Evolutionary conservation across 2,329 filamentous ascomycete genomes (phyloP).

Genomic region (Pseudogymnoascus sp.): DNA sequence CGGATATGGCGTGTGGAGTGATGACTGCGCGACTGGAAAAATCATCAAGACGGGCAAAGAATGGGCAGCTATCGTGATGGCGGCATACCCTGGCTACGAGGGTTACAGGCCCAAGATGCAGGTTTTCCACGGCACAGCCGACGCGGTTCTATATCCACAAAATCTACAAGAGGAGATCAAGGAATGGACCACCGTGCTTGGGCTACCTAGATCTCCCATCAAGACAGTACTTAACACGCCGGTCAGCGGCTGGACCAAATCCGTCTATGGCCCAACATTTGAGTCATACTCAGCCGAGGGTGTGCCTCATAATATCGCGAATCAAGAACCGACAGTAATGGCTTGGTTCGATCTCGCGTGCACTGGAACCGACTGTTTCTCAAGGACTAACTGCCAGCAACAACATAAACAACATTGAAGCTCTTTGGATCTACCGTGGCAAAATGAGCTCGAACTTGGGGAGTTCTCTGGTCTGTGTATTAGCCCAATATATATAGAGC

Average conservation of each 20-base stretch:
- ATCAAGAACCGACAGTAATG: constrained; percentile 17
- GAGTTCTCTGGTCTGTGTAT: background rate
- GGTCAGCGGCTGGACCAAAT: constrained; percentile 17
- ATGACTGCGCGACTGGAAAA: constrained; percentile 34
- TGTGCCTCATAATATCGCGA: constrained; percentile 21
- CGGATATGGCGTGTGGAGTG: constrained; percentile 29
- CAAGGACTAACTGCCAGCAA: background rate
- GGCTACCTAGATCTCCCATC: background rate
- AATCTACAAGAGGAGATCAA: constrained; percentile 35
- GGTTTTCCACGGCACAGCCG: constrained; percentile 30
- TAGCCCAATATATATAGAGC: too few species aligned
- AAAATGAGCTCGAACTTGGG: background rate
- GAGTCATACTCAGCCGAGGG: constrained; percentile 15
- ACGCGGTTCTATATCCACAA: constrained; percentile 29
- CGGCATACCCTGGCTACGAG: constrained; percentile 28
- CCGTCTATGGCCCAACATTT: constrained; percentile 18
- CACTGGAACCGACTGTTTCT: background rate
- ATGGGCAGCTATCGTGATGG: constrained; percentile 38
- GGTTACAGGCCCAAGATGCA: constrained; percentile 32
- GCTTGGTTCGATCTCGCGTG: constrained; percentile 18
- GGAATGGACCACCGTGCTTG: constrained; percentile 37
- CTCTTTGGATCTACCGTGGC: background rate
- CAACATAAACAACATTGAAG: background rate
- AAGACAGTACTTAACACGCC: constrained; percentile 7
- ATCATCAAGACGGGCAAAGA: constrained; percentile 34